Percentiles rank a stretch among this genome's conserved stretches.
Conservation (phyloP, 148 eudicot genomes). For the Amaranthus cruentus region DNA sequence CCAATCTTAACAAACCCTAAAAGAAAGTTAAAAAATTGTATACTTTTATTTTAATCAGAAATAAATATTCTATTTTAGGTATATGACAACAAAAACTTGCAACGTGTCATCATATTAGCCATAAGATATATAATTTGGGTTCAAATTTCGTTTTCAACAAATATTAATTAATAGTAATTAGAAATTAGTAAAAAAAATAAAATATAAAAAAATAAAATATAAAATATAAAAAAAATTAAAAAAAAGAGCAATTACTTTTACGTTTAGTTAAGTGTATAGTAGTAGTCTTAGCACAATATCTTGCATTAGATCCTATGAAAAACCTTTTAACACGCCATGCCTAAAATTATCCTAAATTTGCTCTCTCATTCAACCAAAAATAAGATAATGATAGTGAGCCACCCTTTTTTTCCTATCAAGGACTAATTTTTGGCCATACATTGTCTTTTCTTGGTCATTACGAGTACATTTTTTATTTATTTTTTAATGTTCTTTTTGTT, state of each 20-base stretch:
- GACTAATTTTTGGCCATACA: slow-evolving; percentile 12
- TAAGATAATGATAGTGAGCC: slow-evolving; percentile 21
- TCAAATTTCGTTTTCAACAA: no score
- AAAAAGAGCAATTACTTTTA: slow-evolving; percentile 15
- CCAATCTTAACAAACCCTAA: background rate
- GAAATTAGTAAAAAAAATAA: background rate
- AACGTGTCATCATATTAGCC: no score
- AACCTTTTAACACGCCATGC: slow-evolving; percentile 37
- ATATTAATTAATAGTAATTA: background rate
- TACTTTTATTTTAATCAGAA: background rate
- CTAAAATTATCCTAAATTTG: background rate
- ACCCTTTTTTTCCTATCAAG: background rate
- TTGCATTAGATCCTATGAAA: slow-evolving; percentile 28
- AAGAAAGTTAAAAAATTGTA: background rate
- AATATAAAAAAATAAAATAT: slow-evolving; percentile 2
- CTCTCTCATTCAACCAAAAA: slow-evolving; percentile 17
- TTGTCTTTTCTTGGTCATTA: slow-evolving; percentile 21
- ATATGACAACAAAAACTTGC: background rate
- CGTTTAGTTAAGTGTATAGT: slow-evolving; percentile 10
- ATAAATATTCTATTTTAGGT: background rate
- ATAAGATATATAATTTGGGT: no score
- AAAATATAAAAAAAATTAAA: background rate
- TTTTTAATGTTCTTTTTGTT: slow-evolving; percentile 17
- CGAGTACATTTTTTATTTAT: background rate
- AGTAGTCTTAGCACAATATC: slow-evolving; percentile 14